A percentile compares a stretch with the other conserved stretches of the same genome.
phyloP scores from a whole-genome alignment of 2,329 filamentous ascomycete species.

The Leptodontidium sp. region DNA sequence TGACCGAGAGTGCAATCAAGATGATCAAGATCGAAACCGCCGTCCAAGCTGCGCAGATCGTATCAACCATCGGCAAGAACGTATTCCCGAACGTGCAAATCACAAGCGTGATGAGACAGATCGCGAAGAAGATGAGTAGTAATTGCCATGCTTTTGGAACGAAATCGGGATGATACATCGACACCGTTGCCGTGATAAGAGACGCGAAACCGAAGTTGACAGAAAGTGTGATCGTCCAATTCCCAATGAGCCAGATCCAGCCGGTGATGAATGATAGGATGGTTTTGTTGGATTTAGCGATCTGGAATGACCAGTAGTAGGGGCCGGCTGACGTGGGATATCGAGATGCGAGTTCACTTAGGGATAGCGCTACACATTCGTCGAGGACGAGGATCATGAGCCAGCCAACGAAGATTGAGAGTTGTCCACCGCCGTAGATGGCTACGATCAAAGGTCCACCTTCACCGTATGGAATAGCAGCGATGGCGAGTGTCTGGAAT shows the following conservation, averaged over 20 bases:
- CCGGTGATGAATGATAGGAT: slow-evolving; percentile 76
- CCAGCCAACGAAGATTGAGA: slow-evolving; percentile 66
- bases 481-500: slow-evolving; percentile 68
- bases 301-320: slow-evolving; percentile 82
- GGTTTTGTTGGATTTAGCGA: slow-evolving; percentile 67
- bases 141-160: slow-evolving; percentile 68
- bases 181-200: slow-evolving; percentile 58
- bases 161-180: slow-evolving; percentile 63
- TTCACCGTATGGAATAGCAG: slow-evolving; percentile 64
- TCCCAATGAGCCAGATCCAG: slow-evolving; percentile 80
- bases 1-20: slow-evolving; percentile 62
- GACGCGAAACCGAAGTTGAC: slow-evolving; percentile 77
- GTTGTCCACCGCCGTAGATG: slow-evolving; percentile 53
- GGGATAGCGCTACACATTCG: slow-evolving; percentile 73
- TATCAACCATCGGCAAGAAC: slow-evolving; percentile 70
- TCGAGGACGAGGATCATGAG: slow-evolving; percentile 60
- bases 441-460: slow-evolving; percentile 44
- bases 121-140: slow-evolving; percentile 74
- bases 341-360: slow-evolving; percentile 78
- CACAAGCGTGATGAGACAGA: slow-evolving; percentile 70
- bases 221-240: slow-evolving; percentile 84
- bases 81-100: slow-evolving; percentile 73
- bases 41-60: slow-evolving; percentile 63
- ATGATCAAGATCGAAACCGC: slow-evolving; percentile 63
- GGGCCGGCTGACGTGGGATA: slow-evolving; percentile 81